phyloP scores from a whole-genome alignment of 306 rosid genomes.

The Corylus heterophylla region DNA sequence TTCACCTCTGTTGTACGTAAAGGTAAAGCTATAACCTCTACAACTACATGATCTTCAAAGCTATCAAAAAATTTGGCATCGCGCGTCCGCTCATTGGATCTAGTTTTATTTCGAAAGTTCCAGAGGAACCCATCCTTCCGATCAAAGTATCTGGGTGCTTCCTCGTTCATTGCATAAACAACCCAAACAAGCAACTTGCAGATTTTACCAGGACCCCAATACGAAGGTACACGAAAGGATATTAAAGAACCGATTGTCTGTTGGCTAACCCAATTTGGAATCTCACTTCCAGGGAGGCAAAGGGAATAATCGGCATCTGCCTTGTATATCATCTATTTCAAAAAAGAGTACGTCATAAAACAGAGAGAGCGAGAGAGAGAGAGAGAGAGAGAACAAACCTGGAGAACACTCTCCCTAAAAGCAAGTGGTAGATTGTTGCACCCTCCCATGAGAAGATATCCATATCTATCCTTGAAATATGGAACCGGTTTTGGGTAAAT shows the following conservation, averaged over 20 bases:
- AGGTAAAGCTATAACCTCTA: too few species aligned
- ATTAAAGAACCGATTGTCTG: background rate
- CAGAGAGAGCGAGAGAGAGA: background rate
- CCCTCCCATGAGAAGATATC: background rate
- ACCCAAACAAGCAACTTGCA: too few species aligned
- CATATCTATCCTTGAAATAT: too few species aligned
- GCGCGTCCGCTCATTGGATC: accelerated
- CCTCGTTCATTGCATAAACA: background rate
- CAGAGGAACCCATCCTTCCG: too few species aligned
- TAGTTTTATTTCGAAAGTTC: background rate
- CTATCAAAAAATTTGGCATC: too few species aligned
- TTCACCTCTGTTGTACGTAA: too few species aligned
- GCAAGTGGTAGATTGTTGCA: background rate
- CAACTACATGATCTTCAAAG: too few species aligned
- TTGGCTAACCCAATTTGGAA: background rate
- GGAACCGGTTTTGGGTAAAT: background rate
- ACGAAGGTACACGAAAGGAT: background rate
- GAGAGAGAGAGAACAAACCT: background rate
- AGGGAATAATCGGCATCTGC: background rate
- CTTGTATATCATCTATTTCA: background rate
- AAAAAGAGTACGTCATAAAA: background rate
- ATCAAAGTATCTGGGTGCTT: background rate
- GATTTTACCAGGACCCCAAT: background rate
- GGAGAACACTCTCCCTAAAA: background rate
- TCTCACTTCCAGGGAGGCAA: background rate